Percentiles rank a stretch among this genome's conserved stretches.
Conservation (phyloP, 179 eudicot genomes). For the Carnegiea gigantea region DNA sequence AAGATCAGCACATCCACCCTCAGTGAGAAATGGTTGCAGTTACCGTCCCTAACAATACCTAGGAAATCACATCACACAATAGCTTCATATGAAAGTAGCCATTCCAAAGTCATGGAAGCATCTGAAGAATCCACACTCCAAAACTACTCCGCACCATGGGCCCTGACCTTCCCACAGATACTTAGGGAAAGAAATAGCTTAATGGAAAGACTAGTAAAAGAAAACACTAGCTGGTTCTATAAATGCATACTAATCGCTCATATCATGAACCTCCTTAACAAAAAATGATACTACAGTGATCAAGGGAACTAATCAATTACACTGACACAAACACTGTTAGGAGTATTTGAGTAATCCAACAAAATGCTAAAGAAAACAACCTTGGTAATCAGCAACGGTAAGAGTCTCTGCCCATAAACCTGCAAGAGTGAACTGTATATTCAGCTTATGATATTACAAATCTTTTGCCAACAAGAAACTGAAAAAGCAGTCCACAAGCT, state of each 20-base stretch:
- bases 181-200: neutral
- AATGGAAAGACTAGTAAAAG: constrained; percentile 4
- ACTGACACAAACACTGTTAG: too few species aligned
- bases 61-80: neutral
- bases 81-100: neutral
- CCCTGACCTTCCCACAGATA: neutral
- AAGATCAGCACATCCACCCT: constrained; percentile 1
- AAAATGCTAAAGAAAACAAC: constrained; percentile 39
- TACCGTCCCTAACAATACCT: too few species aligned
- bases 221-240: neutral
- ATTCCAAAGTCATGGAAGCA: constrained; percentile 1
- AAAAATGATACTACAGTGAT: too few species aligned
- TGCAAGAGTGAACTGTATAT: constrained; percentile 36
- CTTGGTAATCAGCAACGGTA: constrained; percentile 92
- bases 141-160: neutral
- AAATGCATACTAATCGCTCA: too few species aligned
- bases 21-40: too few species aligned
- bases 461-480: neutral
- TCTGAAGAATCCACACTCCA: neutral
- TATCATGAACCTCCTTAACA: too few species aligned
- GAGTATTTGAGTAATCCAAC: neutral
- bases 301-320: too few species aligned
- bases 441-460: neutral
- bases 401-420: constrained; percentile 85
- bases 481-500: too few species aligned